phyloP scores from a whole-genome alignment of 768 basidiomycete genomes.

The Filobasidium wieringae region DNA sequence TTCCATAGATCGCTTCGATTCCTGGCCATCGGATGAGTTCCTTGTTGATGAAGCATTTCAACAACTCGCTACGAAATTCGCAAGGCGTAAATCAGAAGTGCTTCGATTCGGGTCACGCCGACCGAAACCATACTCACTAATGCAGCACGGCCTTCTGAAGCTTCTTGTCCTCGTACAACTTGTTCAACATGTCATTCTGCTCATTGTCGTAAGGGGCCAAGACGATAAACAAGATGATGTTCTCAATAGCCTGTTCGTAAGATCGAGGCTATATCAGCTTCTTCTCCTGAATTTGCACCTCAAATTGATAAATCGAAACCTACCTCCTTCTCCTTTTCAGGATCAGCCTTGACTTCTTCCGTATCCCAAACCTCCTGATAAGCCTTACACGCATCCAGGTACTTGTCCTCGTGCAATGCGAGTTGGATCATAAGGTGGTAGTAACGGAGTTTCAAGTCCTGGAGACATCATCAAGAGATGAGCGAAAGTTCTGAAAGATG shows the following conservation, averaged over 20 bases:
- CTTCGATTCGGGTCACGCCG: no score
- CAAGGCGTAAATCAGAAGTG: background rate
- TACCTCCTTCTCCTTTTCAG: constrained; percentile 37
- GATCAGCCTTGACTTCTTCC: constrained; percentile 79
- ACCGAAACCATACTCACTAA: constrained; percentile 47
- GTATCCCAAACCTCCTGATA: constrained; percentile 98
- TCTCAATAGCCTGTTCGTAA: constrained; percentile 63
- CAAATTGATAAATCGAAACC: constrained; percentile 36
- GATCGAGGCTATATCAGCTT: constrained; percentile 4
- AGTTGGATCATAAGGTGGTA: constrained; percentile 96
- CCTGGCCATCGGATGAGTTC: constrained; percentile 97
- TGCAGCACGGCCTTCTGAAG: constrained; percentile 70
- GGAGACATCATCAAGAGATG: background rate
- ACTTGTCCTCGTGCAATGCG: constrained; percentile 68
- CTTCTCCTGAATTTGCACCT: background rate
- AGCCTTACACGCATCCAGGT: constrained; percentile 87
- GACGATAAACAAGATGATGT: constrained; percentile 87
- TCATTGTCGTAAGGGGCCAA: constrained; percentile 92
- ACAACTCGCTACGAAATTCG: constrained; percentile 55
- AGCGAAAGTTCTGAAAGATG: background rate
- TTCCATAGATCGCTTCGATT: constrained; percentile 76
- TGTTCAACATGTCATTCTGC: constrained; percentile 91
- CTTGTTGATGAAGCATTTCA: constrained; percentile 83
- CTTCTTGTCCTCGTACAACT: constrained; percentile 65
- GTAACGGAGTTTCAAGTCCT: constrained; percentile 93